Evolutionary conservation across 2,329 filamentous ascomycete genomes (phyloP).

Genomic region (Grosmannia clavigera): DNA sequence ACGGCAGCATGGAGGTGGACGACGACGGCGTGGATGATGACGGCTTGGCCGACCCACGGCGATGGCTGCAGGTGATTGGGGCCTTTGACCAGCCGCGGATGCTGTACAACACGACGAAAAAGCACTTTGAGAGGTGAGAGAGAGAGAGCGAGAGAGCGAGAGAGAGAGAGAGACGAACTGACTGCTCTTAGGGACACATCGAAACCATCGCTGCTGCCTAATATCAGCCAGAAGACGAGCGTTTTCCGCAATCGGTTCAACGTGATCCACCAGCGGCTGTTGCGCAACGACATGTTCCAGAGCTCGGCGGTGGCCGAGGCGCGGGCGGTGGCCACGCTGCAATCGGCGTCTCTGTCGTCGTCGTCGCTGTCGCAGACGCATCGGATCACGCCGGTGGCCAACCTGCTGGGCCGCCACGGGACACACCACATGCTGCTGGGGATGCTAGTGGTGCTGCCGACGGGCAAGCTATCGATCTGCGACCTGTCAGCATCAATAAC

Average conservation of each 20-base stretch:
- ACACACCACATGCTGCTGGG: slow-evolving; percentile 79
- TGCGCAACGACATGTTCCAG: slow-evolving; percentile 90
- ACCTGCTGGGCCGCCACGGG: slow-evolving; percentile 65
- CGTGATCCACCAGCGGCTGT: slow-evolving; percentile 78
- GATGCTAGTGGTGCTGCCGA: slow-evolving; percentile 67
- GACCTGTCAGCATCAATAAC: slow-evolving; percentile 82
- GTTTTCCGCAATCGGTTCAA: slow-evolving; percentile 86
- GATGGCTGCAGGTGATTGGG: slow-evolving; percentile 72
- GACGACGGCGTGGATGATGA: slow-evolving; percentile 43
- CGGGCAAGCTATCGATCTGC: slow-evolving; percentile 69
- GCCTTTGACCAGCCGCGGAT: slow-evolving; percentile 79
- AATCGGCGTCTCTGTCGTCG: slow-evolving; percentile 32
- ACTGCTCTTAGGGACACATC: slow-evolving; percentile 37
- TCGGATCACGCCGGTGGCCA: slow-evolving; percentile 77
- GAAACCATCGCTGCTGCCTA: slow-evolving; percentile 60
- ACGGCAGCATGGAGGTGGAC: slow-evolving; percentile 29
- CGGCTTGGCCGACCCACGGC: slow-evolving; percentile 53
- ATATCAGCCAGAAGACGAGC: slow-evolving; percentile 67
- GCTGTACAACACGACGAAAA: slow-evolving; percentile 66
- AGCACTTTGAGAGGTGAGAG: slow-evolving; percentile 70
- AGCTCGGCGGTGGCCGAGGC: slow-evolving; percentile 59
- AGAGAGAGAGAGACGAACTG: too few species aligned
- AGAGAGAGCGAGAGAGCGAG: neutral
- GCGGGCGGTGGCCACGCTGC: slow-evolving; percentile 36
- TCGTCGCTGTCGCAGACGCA: slow-evolving; percentile 40